These are phyloP conservation scores for Triticum turgidum DNA, from an alignment of 176 grass and related monocot genomes.

Conservation along the genomic window DNA sequence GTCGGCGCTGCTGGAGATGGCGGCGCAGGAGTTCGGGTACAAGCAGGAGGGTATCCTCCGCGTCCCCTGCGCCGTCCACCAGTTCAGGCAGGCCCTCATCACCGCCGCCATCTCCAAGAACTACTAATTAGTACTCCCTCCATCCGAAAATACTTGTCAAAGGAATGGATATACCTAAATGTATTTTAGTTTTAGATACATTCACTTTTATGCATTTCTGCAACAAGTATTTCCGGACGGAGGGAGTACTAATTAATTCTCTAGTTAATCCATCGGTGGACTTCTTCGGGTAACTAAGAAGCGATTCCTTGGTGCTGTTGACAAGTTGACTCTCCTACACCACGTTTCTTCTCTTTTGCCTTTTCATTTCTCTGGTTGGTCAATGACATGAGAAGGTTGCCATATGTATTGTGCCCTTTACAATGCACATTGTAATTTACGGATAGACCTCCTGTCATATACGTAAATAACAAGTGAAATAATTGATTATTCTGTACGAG, in stretches of 20 bases:
- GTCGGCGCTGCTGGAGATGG: slow-evolving; percentile 51
- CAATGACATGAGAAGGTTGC: not conserved
- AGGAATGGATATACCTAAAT: too few species aligned
- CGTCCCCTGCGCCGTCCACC: slow-evolving; percentile 57
- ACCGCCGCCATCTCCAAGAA: slow-evolving; percentile 22
- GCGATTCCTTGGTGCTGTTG: not conserved
- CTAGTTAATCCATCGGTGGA: not conserved
- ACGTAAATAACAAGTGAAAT: not conserved
- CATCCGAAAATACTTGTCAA: too few species aligned
- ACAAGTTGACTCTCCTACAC: not conserved
- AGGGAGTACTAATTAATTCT: not conserved
- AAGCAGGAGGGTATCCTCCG: slow-evolving; percentile 63
- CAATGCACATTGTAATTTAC: not conserved
- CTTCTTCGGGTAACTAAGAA: not conserved
- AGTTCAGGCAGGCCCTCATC: slow-evolving; percentile 47
- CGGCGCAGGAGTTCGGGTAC: slow-evolving; percentile 75
- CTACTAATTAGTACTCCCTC: not conserved
- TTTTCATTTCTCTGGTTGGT: not conserved
- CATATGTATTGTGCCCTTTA: not conserved
- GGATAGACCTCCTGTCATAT: not conserved
- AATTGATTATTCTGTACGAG: not conserved
- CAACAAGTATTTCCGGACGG: too few species aligned
- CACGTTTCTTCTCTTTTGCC: not conserved
- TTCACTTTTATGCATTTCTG: too few species aligned
- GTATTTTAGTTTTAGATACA: too few species aligned